Percentiles rank a stretch among this genome's conserved stretches.
phyloP scores from a whole-genome alignment of 805 yeast genomes.

The Debaryomyces hansenii region DNA sequence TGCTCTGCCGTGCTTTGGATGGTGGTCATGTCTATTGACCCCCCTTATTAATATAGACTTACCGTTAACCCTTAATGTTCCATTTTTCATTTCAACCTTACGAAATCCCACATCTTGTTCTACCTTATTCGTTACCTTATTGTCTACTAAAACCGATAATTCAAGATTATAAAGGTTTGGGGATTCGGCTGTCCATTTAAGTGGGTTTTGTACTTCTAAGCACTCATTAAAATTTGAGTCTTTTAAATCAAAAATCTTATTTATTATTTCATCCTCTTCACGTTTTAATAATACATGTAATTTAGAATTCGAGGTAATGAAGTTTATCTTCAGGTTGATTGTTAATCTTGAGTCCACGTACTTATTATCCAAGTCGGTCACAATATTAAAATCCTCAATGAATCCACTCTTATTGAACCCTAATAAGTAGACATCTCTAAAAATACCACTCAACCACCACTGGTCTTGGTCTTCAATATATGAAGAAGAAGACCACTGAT shows the following conservation, averaged over 20 bases:
- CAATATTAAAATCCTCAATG: slow-evolving; percentile 25
- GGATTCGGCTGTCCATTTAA: slow-evolving; percentile 33
- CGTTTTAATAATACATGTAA: slow-evolving; percentile 2
- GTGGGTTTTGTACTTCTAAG: slow-evolving; percentile 14
- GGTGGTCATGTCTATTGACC: slow-evolving; percentile 37
- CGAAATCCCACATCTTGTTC: slow-evolving; percentile 27
- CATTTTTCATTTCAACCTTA: slow-evolving; percentile 21
- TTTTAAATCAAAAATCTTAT: slow-evolving; percentile 1
- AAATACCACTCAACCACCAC: slow-evolving; percentile 42
- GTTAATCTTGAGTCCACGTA: slow-evolving; percentile 8
- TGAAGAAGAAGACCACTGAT: slow-evolving; percentile 31
- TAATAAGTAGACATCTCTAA: slow-evolving; percentile 32
- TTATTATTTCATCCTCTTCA: background rate
- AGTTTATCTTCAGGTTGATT: slow-evolving; percentile 3
- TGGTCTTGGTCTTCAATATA: slow-evolving; percentile 40
- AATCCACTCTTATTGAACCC: slow-evolving; percentile 21
- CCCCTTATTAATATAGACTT: slow-evolving; percentile 27
- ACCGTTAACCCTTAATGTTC: slow-evolving; percentile 28
- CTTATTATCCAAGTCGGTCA: slow-evolving; percentile 15
- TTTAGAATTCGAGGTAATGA: background rate
- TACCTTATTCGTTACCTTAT: slow-evolving; percentile 10
- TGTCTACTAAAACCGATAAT: slow-evolving; percentile 10
- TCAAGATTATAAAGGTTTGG: slow-evolving; percentile 25
- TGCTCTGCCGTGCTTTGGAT: slow-evolving; percentile 32
- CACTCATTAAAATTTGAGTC: background rate